Conservation (phyloP, 2,329 filamentous ascomycete genomes). For the Fusarium brevicatenulatum region DNA sequence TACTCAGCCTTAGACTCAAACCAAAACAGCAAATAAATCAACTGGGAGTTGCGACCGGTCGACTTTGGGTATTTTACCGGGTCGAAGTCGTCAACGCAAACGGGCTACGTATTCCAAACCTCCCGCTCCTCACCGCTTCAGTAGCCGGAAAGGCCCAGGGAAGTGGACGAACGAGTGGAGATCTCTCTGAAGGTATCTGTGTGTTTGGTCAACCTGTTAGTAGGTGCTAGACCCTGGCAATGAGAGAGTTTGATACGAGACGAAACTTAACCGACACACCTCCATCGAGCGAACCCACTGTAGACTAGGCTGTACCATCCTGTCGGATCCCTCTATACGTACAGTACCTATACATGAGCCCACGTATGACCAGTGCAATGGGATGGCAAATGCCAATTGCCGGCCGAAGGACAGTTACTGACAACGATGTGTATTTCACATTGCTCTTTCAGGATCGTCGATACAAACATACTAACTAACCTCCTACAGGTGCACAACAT, state of each 20-base stretch:
- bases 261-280: constrained; percentile 23
- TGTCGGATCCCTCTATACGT: constrained; percentile 35
- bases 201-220: background rate
- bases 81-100: background rate
- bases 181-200: constrained; percentile 1
- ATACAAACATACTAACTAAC: background rate
- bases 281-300: constrained; percentile 19
- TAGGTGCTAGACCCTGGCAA: background rate
- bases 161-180: constrained; percentile 18
- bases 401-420: background rate
- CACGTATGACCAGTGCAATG: background rate
- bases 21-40: too few species aligned
- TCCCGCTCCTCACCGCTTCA: constrained; percentile 9
- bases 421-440: background rate
- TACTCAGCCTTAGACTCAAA: background rate
- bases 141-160: background rate
- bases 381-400: background rate
- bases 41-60: background rate
- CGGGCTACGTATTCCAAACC: background rate
- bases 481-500: background rate
- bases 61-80: background rate
- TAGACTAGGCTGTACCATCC: constrained; percentile 42
- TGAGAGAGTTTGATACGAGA: constrained; percentile 27
- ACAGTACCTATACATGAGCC: constrained; percentile 16
- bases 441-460: background rate